Percentiles rank a stretch among this genome's conserved stretches.
phyloP scores from a whole-genome alignment of 2,329 filamentous ascomycete genomes.

The Xylariaceae sp. region DNA sequence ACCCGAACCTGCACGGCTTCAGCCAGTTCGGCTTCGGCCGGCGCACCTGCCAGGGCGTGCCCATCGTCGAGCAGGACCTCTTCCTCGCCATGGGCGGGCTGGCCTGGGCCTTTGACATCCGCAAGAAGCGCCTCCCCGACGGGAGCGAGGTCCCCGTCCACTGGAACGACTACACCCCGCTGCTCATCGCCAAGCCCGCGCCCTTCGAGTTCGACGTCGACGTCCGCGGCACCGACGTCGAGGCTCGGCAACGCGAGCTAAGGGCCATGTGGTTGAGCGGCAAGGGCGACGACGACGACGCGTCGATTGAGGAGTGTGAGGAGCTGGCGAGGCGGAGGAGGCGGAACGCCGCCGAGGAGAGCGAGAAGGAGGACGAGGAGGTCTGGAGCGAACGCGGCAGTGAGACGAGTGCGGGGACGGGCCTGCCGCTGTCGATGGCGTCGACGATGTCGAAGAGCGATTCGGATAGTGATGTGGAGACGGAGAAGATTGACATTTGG shows the following conservation, averaged over 20 bases:
- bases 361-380: conserved; percentile 3
- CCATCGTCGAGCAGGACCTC: conserved; percentile 33
- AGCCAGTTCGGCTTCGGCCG: conserved; percentile 47
- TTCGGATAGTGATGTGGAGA: neutral
- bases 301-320: conserved; percentile 11
- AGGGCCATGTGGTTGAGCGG: conserved; percentile 28
- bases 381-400: conserved; percentile 9
- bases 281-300: conserved; percentile 26
- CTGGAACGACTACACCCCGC: conserved; percentile 36
- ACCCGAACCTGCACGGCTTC: conserved; percentile 33
- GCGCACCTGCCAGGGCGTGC: conserved; percentile 36
- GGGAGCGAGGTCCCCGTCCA: conserved; percentile 29
- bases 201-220: conserved; percentile 31
- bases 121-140: conserved; percentile 19
- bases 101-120: conserved; percentile 28
- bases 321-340: conserved; percentile 5
- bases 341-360: neutral
- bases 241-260: conserved; percentile 17
- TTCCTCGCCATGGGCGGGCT: conserved; percentile 32
- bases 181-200: conserved; percentile 36
- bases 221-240: conserved; percentile 20
- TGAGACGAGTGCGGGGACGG: conserved; percentile 8
- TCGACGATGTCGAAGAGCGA: conserved; percentile 5
- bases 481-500: conserved; percentile 2
- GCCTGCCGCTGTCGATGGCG: conserved; percentile 1